These are phyloP conservation scores for Caryopteris hybrid DNA, from an alignment of 305 asterid species.

Conservation along the genomic window DNA sequence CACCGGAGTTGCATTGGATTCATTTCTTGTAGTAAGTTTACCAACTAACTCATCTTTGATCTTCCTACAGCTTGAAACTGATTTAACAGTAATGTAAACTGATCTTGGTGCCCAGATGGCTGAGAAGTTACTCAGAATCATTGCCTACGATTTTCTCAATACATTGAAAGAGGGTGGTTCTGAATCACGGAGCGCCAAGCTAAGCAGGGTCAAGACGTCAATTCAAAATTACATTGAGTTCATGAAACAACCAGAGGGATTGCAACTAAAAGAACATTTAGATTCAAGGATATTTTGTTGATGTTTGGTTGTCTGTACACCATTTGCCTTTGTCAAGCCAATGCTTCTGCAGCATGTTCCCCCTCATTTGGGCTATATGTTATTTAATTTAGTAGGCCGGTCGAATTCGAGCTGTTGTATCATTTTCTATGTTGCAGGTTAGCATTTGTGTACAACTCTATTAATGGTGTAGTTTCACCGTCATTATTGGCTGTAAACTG, in stretches of 20 bases:
- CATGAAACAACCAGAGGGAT: slow-evolving; percentile 57
- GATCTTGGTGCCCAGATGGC: slow-evolving; percentile 53
- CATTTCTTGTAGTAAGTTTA: slow-evolving; percentile 78
- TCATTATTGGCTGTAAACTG: too few relatives aligned
- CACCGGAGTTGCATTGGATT: slow-evolving; percentile 62
- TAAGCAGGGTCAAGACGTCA: slow-evolving; percentile 32
- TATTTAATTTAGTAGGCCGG: too few relatives aligned
- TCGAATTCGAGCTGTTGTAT: too few relatives aligned
- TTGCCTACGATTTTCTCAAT: slow-evolving; percentile 42
- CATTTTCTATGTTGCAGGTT: too few relatives aligned
- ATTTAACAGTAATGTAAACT: not conserved
- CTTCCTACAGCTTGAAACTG: not conserved
- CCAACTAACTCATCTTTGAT: not conserved
- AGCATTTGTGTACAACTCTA: too few relatives aligned
- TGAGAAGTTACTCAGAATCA: slow-evolving; percentile 46
- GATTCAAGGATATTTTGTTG: slow-evolving; percentile 28
- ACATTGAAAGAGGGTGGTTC: slow-evolving; percentile 40
- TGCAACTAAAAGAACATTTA: slow-evolving; percentile 35
- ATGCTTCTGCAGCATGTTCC: too few relatives aligned
- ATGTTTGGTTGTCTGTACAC: not conserved
- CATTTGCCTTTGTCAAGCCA: too few relatives aligned
- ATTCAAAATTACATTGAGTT: slow-evolving; percentile 48
- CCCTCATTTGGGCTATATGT: too few relatives aligned
- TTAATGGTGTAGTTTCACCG: too few relatives aligned
- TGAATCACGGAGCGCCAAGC: slow-evolving; percentile 34